Base-by-base conservation (phyloP, 768 basidiomycete species). In the Rhizopogon vinicolor region DNA sequence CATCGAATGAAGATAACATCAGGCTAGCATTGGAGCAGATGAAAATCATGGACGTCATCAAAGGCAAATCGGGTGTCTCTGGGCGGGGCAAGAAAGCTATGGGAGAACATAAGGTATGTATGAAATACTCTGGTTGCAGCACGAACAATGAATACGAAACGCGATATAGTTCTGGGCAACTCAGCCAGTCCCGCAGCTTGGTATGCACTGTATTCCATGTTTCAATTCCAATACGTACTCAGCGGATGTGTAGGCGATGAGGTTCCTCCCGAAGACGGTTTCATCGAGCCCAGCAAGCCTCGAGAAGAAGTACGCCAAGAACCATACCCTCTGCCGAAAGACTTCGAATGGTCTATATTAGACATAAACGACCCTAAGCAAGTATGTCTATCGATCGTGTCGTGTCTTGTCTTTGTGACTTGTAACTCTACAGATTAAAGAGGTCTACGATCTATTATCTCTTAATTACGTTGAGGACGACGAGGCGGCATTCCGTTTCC, bases 381-480 rank as follows among this genome's bases (percentile, higher is more conserved):
- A 78, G 94, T 87, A 51, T 52, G 60, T 8, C 16, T n/a, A 29
- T 40, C 33, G 31, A 55, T 29, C 9, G n/a, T 46, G 12, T 53
- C 19, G 18, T 29, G 48, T 7, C 19, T 39, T 31, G 37, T 10
- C 44, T 8, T 49, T 16, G 22, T 22, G 52, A 63, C 49, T 56
- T 55, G 55, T 14, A 10, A 10, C 18, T 18, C 48, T 13, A 1
- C 55, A 98, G 93, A 83, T 84, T 60, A 89, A 91, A 65, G 97
- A 99, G 68, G 85, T 98, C 12, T 91, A 97, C 64, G 86, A 93
- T 60, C 78, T 99, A 2, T 75, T 99, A 41, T 97, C 93, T 4
- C 78, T 87, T 12, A 90, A 98, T 72, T 99, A 98, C 62, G 94
- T 99, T 44, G 97, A 99, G 69, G 97, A 99, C 66, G 88, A 91